These are phyloP conservation scores for Wickerhamomyces ciferrii DNA, from an alignment of 805 yeast species.

Conservation along the genomic window DNA sequence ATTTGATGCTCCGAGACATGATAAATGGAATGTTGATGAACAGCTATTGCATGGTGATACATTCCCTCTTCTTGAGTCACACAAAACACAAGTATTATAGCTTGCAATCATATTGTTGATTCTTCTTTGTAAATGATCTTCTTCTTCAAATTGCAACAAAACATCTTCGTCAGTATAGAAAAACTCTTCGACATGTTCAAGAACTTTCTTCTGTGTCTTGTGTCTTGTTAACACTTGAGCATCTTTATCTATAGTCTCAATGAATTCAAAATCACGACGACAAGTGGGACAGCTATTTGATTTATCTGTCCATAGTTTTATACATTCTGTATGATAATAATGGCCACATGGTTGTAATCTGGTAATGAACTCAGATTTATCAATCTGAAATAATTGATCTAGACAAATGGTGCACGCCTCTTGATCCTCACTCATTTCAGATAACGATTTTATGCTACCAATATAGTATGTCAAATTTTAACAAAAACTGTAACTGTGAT, in stretches of 20 bases:
- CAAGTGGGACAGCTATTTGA: conserved; percentile 63
- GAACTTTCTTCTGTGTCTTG: conserved; percentile 10
- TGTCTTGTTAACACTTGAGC: conserved; percentile 9
- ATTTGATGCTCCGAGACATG: conserved; percentile 31
- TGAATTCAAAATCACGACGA: conserved; percentile 37
- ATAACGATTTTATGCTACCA: not conserved
- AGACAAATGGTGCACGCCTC: conserved; percentile 59
- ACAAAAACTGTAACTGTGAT: too few species aligned
- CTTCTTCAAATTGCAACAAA: conserved; percentile 4
- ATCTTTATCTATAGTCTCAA: conserved; percentile 25
- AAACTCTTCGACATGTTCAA: conserved; percentile 8
- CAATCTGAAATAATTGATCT: conserved; percentile 27
- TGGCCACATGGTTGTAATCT: conserved; percentile 45
- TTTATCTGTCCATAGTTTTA: conserved; percentile 49
- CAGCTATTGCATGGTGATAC: conserved; percentile 26
- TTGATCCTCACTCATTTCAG: conserved; percentile 7
- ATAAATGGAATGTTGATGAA: conserved; percentile 33
- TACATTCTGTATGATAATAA: conserved; percentile 51
- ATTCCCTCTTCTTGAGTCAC: conserved; percentile 14
- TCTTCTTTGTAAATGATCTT: conserved; percentile 11
- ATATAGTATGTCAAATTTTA: too few species aligned
- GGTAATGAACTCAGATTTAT: conserved; percentile 16
- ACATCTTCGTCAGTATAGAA: conserved; percentile 12
- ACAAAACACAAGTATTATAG: conserved; percentile 18
- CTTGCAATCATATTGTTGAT: conserved; percentile 15